These are phyloP conservation scores for Teratosphaeria destructans DNA, from an alignment of 2,329 filamentous ascomycete genomes.

Conservation along the genomic window DNA sequence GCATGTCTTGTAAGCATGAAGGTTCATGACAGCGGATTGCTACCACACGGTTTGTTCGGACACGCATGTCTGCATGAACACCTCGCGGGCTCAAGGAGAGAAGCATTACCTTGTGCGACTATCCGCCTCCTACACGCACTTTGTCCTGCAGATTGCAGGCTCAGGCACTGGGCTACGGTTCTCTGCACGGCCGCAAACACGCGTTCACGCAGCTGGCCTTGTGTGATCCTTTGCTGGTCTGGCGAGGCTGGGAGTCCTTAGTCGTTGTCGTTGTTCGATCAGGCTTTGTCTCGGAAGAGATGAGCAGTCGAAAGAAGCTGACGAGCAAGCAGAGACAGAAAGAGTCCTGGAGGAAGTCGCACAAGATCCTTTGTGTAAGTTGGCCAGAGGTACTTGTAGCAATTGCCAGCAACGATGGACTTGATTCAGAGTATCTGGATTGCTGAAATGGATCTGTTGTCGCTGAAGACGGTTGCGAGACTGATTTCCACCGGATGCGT, in stretches of 20 bases:
- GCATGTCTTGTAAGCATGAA: slow-evolving; percentile 26
- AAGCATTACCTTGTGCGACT: slow-evolving; percentile 20
- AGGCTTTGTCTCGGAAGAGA: slow-evolving; percentile 24
- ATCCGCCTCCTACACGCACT: slow-evolving; percentile 18
- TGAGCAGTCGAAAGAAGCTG: slow-evolving; percentile 5
- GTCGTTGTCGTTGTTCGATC: slow-evolving; percentile 15
- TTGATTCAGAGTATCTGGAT: slow-evolving; percentile 8
- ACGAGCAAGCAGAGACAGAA: slow-evolving; percentile 20
- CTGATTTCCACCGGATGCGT: slow-evolving; percentile 22
- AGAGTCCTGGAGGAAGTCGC: slow-evolving; percentile 18
- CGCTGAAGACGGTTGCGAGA: slow-evolving; percentile 18
- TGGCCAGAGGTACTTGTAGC: slow-evolving; percentile 24
- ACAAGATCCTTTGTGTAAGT: slow-evolving; percentile 25
- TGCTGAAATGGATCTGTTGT: slow-evolving; percentile 1
- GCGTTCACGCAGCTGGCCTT: slow-evolving; percentile 9
- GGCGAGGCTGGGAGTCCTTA: slow-evolving; percentile 12
- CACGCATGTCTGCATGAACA: slow-evolving; percentile 18
- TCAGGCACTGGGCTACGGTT: slow-evolving; percentile 10
- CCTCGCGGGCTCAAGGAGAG: slow-evolving; percentile 6
- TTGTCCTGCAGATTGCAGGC: slow-evolving; percentile 13
- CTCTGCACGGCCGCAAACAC: slow-evolving; percentile 16
- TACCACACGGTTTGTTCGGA: slow-evolving; percentile 19
- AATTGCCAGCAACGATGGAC: slow-evolving; percentile 8
- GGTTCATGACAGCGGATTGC: slow-evolving; percentile 15
- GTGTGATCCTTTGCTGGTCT: slow-evolving; percentile 12